Conservation (phyloP, 768 basidiomycete species). For the Asterophora lycoperdoides region DNA sequence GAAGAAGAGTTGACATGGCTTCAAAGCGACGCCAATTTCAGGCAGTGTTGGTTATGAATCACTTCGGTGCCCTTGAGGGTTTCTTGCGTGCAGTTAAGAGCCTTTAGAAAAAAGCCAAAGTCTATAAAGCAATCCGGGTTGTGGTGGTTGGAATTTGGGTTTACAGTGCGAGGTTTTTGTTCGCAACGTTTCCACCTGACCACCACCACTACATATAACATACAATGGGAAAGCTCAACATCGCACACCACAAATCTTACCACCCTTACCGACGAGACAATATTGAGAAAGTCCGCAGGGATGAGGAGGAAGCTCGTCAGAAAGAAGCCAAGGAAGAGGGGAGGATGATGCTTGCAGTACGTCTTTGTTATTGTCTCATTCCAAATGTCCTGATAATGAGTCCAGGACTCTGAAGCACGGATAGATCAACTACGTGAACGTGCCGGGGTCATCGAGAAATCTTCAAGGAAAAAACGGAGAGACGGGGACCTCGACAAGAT, state of each 20-base stretch:
- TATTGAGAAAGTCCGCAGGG: conserved; percentile 71
- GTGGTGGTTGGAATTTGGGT: background rate
- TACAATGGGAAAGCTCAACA: conserved; percentile 79
- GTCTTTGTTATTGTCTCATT: conserved; percentile 21
- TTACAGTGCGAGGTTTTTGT: too few relatives aligned
- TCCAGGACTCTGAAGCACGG: conserved; percentile 77
- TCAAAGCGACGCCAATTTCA: background rate
- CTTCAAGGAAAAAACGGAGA: conserved; percentile 32
- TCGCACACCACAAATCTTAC: conserved; percentile 89
- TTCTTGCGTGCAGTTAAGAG: background rate
- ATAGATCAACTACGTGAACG: conserved; percentile 60
- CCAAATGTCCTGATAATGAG: conserved; percentile 16
- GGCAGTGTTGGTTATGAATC: background rate
- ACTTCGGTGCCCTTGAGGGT: background rate
- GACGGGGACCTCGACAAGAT: conserved; percentile 34
- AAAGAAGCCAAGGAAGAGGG: conserved; percentile 71
- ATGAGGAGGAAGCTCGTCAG: conserved; percentile 74
- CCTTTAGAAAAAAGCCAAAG: background rate
- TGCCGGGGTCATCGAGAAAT: conserved; percentile 39
- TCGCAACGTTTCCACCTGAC: background rate
- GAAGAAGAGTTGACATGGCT: conserved; percentile 48
- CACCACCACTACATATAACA: background rate
- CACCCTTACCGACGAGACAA: conserved; percentile 85
- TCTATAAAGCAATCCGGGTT: background rate
- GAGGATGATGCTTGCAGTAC: conserved; percentile 64